Evolutionary conservation across 331 rosid species (phyloP).

Genomic region (Pyrus hybrid): DNA sequence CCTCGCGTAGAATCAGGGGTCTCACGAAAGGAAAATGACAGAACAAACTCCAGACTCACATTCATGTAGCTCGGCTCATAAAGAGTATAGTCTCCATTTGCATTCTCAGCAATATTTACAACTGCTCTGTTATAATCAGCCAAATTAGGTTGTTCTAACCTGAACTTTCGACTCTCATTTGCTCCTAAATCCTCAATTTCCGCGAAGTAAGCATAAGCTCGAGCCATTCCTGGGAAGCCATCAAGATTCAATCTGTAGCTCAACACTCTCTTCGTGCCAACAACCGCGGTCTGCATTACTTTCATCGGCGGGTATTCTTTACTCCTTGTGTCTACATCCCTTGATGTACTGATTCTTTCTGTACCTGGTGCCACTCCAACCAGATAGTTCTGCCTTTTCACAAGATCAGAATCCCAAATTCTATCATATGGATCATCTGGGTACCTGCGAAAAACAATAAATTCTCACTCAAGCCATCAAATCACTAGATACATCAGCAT

Average conservation of each 20-base stretch:
- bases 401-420: constrained; percentile 91
- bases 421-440: constrained; percentile 98
- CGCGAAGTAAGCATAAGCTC: constrained; percentile 85
- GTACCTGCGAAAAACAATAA: constrained; percentile 49
- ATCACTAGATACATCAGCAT: not conserved
- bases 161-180: constrained; percentile 75
- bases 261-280: constrained; percentile 56
- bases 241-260: constrained; percentile 79
- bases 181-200: constrained; percentile 64
- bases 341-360: constrained; percentile 60
- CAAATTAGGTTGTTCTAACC: constrained; percentile 55
- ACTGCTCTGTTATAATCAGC: constrained; percentile 70
- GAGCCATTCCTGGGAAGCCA: constrained; percentile 73
- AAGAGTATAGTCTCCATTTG: constrained; percentile 80
- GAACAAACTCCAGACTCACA: constrained; percentile 71
- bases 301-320: constrained; percentile 77
- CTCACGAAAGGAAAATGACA: constrained; percentile 64
- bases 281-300: constrained; percentile 86
- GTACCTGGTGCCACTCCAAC: constrained; percentile 96
- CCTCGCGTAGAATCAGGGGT: constrained; percentile 78
- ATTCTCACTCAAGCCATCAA: not conserved
- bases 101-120: constrained; percentile 93
- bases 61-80: constrained; percentile 98
- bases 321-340: constrained; percentile 39
- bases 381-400: constrained; percentile 76